phyloP scores from a whole-genome alignment of 2,329 filamentous ascomycete species.

The Fusarium sp. region DNA sequence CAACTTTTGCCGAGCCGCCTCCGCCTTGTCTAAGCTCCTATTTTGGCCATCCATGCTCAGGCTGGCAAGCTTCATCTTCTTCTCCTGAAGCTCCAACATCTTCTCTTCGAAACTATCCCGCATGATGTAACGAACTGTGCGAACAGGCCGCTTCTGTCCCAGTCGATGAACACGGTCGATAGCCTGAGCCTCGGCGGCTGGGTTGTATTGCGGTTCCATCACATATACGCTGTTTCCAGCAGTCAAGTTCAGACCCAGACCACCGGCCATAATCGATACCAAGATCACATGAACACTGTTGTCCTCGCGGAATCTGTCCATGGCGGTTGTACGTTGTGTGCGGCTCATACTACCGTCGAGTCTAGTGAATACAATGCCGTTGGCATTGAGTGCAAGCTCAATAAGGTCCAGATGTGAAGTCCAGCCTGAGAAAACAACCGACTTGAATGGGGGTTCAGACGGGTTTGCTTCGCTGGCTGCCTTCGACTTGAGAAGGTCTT shows the following conservation, averaged over 20 bases:
- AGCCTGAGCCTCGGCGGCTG: constrained; percentile 92
- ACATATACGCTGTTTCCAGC: constrained; percentile 89
- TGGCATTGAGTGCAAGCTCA: constrained; percentile 78
- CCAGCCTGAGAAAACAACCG: constrained; percentile 96
- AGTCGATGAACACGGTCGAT: constrained; percentile 92
- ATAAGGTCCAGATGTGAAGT: constrained; percentile 95
- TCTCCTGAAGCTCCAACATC: constrained; percentile 88
- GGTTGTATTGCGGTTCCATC: constrained; percentile 99
- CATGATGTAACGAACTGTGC: constrained; percentile 93
- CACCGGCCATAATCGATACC: constrained; percentile 92
- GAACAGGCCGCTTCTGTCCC: constrained; percentile 88
- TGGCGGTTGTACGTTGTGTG: constrained; percentile 76
- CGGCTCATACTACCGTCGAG: constrained; percentile 92
- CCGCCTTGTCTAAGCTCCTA: constrained; percentile 63
- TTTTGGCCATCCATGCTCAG: constrained; percentile 80
- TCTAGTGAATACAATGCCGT: constrained; percentile 77
- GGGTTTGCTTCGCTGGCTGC: constrained; percentile 71
- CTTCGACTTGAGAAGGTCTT: constrained; percentile 76
- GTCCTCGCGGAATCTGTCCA: constrained; percentile 83
- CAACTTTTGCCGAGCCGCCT: constrained; percentile 70
- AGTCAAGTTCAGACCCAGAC: constrained; percentile 91
- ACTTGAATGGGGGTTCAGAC: constrained; percentile 83
- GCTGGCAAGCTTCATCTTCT: constrained; percentile 92
- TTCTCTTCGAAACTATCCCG: constrained; percentile 91
- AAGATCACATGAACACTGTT: constrained; percentile 81